Evolutionary conservation across 148 eudicot genomes (phyloP), one percentile per base, ranked within the genome.

Genomic region (Rhododendron ovatum): DNA sequence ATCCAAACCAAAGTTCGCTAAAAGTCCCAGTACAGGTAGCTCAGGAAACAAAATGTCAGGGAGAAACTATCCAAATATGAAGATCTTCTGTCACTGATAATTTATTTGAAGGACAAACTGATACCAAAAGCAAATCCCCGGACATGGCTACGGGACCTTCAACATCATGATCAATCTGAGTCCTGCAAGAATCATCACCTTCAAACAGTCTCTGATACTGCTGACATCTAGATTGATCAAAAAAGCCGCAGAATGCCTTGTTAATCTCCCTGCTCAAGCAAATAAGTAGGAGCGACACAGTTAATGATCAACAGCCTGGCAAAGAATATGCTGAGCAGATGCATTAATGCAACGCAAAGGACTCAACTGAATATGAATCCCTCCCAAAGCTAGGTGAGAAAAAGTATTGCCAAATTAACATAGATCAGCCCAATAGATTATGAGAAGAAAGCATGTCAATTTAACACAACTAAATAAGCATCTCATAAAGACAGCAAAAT

Each of bases 241-340:
- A 69, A 87, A 96, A 96, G 87, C 99, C 98, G 90, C 98, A 95
- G 84, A 93, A 96, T 79, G 99, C 98, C 91, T 96, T 96, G 91
- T 96, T 95, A 82, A 91, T 91, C 94, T 96, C 99, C 90, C 99
- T 95, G 90, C 53, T 57, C 35, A 82, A 83, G 45, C 85, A 87
- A 90, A 53, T 26, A 84, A 75, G 26, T n/a, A 24, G 57, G 63
- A 53, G 41, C 26, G 5, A 39, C 22, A 63, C 33, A 53, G 50
- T 88, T 67, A 78, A 57, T 39, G 61, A 78, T 77, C 79, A 35
- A 83, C 24, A 61, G 24, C 48, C 14, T 65, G 22, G 48, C 10
- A 53, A 57, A 80, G 22, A 78, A 45, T 48, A 47, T 22, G 65
- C 12, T 51, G 11, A 9, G 82, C 43, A 78, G 26, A 14, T 50